phyloP scores from a whole-genome alignment of 2,329 filamentous ascomycete genomes.

The Ceratocystis destructans region DNA sequence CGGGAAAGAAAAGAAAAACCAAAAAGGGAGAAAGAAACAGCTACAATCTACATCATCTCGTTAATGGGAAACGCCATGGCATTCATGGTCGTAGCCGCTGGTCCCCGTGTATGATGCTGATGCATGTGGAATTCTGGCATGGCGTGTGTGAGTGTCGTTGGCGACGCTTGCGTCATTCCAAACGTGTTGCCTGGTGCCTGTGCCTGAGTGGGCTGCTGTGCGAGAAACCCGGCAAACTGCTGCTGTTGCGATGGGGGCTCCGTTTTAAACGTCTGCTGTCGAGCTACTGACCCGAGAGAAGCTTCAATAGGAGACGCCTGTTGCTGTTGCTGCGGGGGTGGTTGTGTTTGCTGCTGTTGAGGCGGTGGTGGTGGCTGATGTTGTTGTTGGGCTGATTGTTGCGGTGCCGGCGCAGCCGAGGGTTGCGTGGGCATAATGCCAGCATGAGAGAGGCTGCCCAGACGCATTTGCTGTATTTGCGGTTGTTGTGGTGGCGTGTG shows the following conservation, averaged over 20 bases:
- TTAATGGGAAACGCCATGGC: conserved; percentile 13
- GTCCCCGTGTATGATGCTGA: neutral
- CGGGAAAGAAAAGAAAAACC: neutral
- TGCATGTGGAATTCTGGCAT: conserved; percentile 12
- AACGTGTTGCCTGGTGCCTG: neutral
- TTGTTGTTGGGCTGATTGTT: neutral
- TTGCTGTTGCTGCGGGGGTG: neutral
- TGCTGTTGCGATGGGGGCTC: neutral
- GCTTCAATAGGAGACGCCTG: conserved; percentile 3
- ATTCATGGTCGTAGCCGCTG: neutral
- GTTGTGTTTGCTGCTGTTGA: neutral
- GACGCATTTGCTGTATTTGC: conserved; percentile 7
- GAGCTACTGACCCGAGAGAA: neutral
- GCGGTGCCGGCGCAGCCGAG: neutral
- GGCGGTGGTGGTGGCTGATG: conserved; percentile 2
- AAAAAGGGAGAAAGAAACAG: neutral
- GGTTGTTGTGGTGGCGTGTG: neutral
- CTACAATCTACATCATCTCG: neutral
- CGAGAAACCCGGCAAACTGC: conserved; percentile 1
- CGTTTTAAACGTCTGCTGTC: conserved; percentile 8
- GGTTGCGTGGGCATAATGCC: conserved; percentile 3
- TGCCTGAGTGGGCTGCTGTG: neutral
- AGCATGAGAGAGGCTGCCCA: neutral
- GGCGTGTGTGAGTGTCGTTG: conserved; percentile 6
- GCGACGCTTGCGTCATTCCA: neutral